A percentile compares a stretch with the other conserved stretches of the same genome.
phyloP scores from a whole-genome alignment of 2,329 filamentous ascomycete species.

The Karstenula rhodostoma region DNA sequence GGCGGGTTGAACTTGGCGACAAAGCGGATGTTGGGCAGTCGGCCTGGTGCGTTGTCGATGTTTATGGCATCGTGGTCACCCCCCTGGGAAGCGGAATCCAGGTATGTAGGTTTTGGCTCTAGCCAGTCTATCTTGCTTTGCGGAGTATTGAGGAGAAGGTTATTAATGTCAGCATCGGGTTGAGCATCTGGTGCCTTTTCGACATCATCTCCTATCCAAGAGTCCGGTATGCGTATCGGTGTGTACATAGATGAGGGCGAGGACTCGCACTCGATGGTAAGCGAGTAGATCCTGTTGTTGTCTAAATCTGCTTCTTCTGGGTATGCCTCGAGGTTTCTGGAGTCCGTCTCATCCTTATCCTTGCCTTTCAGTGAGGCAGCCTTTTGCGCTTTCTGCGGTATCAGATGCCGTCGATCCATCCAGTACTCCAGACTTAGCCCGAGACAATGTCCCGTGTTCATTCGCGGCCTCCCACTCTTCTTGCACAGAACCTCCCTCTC shows the following conservation, averaged over 20 bases:
- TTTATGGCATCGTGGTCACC: constrained; percentile 63
- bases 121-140: constrained; percentile 68
- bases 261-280: constrained; percentile 71
- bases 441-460: constrained; percentile 72
- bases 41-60: constrained; percentile 61
- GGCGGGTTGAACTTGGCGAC: constrained; percentile 78
- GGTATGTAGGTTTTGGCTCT: constrained; percentile 71
- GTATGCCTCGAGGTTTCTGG: constrained; percentile 22
- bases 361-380: constrained; percentile 48
- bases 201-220: constrained; percentile 76
- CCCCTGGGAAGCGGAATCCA: constrained; percentile 37
- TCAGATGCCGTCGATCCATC: constrained; percentile 67
- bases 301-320: constrained; percentile 48
- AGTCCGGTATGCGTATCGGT: constrained; percentile 73
- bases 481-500: constrained; percentile 71
- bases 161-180: constrained; percentile 46
- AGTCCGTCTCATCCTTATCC: constrained; percentile 47
- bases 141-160: constrained; percentile 54
- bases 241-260: constrained; percentile 58
- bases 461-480: constrained; percentile 72
- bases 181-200: constrained; percentile 60
- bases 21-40: constrained; percentile 76
- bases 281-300: constrained; percentile 66
- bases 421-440: constrained; percentile 81
- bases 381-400: constrained; percentile 24